A percentile compares a stretch with the other conserved stretches of the same genome.
Conservation (phyloP, 1,284 basidiomycete genomes). For the Microbotryum scabiosae region DNA sequence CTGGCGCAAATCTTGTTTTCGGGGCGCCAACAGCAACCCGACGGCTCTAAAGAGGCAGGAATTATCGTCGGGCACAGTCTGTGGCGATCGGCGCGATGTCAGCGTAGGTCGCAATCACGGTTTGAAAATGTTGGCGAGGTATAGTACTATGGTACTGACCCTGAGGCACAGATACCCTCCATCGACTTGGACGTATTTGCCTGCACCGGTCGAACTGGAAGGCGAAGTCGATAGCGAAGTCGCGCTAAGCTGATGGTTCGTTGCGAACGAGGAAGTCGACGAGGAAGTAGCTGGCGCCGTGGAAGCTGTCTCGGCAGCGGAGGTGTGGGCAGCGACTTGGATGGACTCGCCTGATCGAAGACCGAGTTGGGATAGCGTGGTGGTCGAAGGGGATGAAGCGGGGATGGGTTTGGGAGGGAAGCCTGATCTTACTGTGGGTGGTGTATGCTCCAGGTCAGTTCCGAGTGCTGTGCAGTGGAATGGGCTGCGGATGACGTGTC, state of each 20-base stretch:
- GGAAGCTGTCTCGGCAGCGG: neutral
- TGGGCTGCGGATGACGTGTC: neutral
- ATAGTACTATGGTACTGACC: neutral
- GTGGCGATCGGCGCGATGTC: neutral
- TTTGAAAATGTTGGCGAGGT: too few species aligned
- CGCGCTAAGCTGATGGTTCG: neutral
- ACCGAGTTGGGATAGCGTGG: neutral
- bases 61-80: conserved; percentile 35
- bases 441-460: too few species aligned
- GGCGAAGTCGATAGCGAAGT: neutral
- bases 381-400: neutral
- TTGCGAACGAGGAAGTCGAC: too few species aligned
- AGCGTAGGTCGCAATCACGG: neutral
- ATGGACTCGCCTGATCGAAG: conserved; percentile 18
- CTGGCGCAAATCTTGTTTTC: conserved; percentile 47
- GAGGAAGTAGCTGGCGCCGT: neutral
- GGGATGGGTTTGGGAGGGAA: conserved; percentile 22
- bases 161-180: conserved; percentile 24
- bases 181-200: conserved; percentile 6
- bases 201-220: neutral
- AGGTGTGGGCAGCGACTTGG: conserved; percentile 9
- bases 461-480: too few species aligned
- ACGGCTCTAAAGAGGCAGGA: conserved; percentile 83
- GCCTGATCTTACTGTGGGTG: conserved; percentile 21
- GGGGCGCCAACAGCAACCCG: conserved; percentile 73